Base-by-base conservation (phyloP, 352 stramenopile species). In the Blastocystis sp. region DNA sequence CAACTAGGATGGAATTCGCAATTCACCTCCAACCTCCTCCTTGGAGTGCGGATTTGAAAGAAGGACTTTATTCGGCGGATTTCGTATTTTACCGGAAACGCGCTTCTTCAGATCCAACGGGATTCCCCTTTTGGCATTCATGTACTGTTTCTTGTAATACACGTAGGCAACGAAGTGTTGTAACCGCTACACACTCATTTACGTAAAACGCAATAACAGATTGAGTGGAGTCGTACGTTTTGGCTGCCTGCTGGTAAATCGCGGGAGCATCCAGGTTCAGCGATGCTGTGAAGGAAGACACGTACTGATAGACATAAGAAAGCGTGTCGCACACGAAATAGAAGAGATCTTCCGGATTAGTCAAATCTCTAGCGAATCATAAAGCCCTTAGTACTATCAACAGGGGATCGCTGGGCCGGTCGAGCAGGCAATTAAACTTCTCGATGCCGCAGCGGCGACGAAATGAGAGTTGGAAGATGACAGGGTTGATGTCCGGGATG, bases 131-230 rank as follows among this genome's bases (percentile, higher is more conserved):
- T 74, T 74, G 64, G n/a, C 43, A 9, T 74, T 42, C 40, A 74
- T 68, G 42, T 74, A 74, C 40, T 42, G 64, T 24, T 74, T 74
- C 64, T 74, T 74, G 17, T 34, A 34, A 74, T 54, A 74, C 7
- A 74, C 34, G 17, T 74, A 74, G 21, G 21, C 64, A 21, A 45
- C 7, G 14, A 52, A 74, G 21, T 48, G 10, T 48, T 9, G 7
- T 28, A 24, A n/a, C 11, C 40, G 28, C 64, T 74, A 74, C 40
- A 43, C 19, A 11, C 28, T 34, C 28, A 34, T 34, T 57, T 17
- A 57, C 6, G 24, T 74, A 10, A 45, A 74, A 54, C 21, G 7
- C 10, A 9, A 45, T 17, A 74, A n/a, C 40, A 34, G 21, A 74
- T 7, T 45, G 11, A 17, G 57, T 24, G 10, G 61, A 68, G 64